Conservation (phyloP, 2,329 filamentous ascomycete species). For the Ceratocystis variospora region DNA sequence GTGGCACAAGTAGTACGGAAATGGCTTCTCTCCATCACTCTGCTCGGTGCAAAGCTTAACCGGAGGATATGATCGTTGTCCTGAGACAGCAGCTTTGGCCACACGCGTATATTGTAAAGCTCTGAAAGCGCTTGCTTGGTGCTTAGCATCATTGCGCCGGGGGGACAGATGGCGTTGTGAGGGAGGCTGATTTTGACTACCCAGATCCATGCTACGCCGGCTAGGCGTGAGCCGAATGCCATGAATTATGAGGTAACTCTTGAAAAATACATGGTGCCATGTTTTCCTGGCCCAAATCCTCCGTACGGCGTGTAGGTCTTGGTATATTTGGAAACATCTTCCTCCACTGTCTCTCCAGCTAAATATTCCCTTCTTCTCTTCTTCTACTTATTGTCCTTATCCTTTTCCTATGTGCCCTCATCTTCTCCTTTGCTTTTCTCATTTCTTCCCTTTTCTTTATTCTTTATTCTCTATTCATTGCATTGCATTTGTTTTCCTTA, state of each 20-base stretch:
- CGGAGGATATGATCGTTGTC: too few relatives aligned
- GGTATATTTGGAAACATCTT: neutral
- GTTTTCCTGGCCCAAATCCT: too few relatives aligned
- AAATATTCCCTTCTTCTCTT: neutral
- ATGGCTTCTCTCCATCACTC: too few relatives aligned
- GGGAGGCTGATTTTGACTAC: neutral
- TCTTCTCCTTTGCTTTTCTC: conserved; percentile 1
- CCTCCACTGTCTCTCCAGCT: neutral
- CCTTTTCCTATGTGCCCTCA: neutral
- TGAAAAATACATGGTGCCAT: too few relatives aligned
- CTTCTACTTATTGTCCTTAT: neutral
- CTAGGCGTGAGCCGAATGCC: too few relatives aligned
- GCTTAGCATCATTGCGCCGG: neutral
- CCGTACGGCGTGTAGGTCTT: too few relatives aligned
- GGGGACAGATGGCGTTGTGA: neutral
- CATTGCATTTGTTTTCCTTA: neutral
- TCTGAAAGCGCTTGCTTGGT: neutral
- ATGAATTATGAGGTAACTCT: too few relatives aligned
- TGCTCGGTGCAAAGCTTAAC: too few relatives aligned
- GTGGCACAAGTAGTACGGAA: too few relatives aligned
- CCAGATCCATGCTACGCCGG: neutral
- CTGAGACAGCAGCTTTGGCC: too few relatives aligned
- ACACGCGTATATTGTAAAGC: too few relatives aligned
- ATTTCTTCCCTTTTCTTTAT: neutral
- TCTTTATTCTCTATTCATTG: neutral